Evolutionary conservation across 2,329 filamentous ascomycete genomes (phyloP).

Genomic region (Apiospora hydei): DNA sequence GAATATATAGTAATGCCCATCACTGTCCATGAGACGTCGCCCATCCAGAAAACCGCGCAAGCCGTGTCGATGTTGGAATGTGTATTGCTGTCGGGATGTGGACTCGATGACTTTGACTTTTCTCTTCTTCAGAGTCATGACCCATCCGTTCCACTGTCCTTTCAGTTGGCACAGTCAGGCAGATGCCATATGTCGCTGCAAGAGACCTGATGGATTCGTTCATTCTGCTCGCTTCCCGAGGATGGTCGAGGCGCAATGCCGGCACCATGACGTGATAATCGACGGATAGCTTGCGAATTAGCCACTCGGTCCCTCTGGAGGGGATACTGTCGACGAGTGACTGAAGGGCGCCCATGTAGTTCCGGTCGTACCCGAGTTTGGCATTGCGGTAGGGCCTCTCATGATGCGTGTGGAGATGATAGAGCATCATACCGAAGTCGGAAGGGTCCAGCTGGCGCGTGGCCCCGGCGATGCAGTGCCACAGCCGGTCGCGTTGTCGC

Average conservation of each 20-base stretch:
- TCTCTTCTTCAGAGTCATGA: not conserved
- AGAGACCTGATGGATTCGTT: not conserved
- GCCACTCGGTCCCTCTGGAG: not conserved
- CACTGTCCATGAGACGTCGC: not conserved
- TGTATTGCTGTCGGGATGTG: no score
- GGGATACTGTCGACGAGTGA: not conserved
- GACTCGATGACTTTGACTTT: not conserved
- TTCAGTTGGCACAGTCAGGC: not conserved
- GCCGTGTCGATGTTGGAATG: not conserved
- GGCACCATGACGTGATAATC: not conserved
- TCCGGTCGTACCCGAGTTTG: not conserved
- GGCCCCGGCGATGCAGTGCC: not conserved
- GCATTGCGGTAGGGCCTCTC: not conserved
- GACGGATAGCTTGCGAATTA: not conserved
- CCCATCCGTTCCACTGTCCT: not conserved
- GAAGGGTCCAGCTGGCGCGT: not conserved
- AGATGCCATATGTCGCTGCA: not conserved
- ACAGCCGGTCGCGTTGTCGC: not conserved
- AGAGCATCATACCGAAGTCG: not conserved
- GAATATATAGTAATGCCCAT: not conserved
- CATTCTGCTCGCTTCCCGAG: not conserved
- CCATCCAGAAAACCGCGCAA: not conserved
- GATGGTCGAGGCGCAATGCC: not conserved
- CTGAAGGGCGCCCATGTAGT: not conserved
- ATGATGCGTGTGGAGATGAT: not conserved